Base-by-base conservation (phyloP, 768 basidiomycete genomes). In the Trametes elegans region DNA sequence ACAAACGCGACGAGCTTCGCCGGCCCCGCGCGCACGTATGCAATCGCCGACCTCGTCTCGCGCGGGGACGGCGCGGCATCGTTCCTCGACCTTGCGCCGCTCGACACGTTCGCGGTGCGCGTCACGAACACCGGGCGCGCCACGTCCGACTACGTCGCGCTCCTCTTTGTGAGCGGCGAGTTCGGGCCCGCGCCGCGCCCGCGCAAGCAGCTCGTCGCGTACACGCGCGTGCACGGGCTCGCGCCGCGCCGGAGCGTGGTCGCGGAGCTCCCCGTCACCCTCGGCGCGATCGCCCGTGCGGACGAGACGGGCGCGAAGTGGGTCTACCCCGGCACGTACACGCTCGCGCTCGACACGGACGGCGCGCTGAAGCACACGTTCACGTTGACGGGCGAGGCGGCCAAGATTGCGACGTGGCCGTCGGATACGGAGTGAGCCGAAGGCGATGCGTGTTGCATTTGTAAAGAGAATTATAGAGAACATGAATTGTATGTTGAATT, bases 111-210 rank as follows among this genome's bases (percentile, higher is more conserved):
- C 69, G 53, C 67, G n/a, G 73, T 81, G 18, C 62, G 63, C 13
- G 74, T 83, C 21, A 74, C 63, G 53, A 84, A 83, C 66, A 75
- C 73, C 0, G 81, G 82, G 16, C 66, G 68, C 35, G 67, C 71
- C 11, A 66, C 75, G 0, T 83, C 81, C 10, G 82, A 84, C 66
- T 83, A 80, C 60, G 78, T 80, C 21, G 74, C 79, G 8, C 72
- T 83, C 48, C 68, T 82, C 13, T 84, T 82, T 68, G 64, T 76
- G 54, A 76, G 73, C 43, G 74, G 76, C 23, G 71, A 71, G 4
- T 74, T 70, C 23, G 81, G 81, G 2, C 79, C 80, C 3, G 62
- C 74, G 14, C 82, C 81, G 0, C 73, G 71, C 49, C 81, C 80
- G 19, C 78, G 78, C 50, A 82, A 82, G 65, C 66, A 74, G 56